These are phyloP conservation scores for Fusarium decemcellulare DNA, from an alignment of 2,329 filamentous ascomycete genomes.

Conservation along the genomic window DNA sequence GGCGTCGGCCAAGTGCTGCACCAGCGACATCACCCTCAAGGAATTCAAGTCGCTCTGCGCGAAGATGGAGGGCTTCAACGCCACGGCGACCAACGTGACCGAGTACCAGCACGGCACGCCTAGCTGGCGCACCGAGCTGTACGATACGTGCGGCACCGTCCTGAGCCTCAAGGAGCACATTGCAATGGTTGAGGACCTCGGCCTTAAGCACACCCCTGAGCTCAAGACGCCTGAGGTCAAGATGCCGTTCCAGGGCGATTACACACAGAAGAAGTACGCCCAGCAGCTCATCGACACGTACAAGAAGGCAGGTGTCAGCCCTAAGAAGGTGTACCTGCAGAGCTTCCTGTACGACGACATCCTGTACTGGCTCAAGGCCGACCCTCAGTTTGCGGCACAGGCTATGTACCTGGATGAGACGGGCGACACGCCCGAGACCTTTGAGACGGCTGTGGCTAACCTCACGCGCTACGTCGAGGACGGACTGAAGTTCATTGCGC, in stretches of 20 bases:
- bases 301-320: slow-evolving; percentile 64
- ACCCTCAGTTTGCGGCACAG: slow-evolving; percentile 72
- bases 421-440: slow-evolving; percentile 66
- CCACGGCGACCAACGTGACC: slow-evolving; percentile 68
- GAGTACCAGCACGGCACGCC: slow-evolving; percentile 73
- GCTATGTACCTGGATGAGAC: slow-evolving; percentile 76
- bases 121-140: slow-evolving; percentile 75
- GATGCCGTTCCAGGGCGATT: slow-evolving; percentile 77
- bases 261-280: slow-evolving; percentile 75
- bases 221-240: slow-evolving; percentile 76
- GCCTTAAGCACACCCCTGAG: slow-evolving; percentile 76
- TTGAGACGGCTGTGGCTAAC: slow-evolving; percentile 68
- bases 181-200: slow-evolving; percentile 68
- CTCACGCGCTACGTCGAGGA: slow-evolving; percentile 68
- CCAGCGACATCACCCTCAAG: slow-evolving; percentile 76
- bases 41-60: slow-evolving; percentile 79
- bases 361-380: slow-evolving; percentile 75
- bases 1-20: slow-evolving; percentile 78
- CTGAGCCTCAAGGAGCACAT: slow-evolving; percentile 75
- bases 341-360: slow-evolving; percentile 76
- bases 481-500: slow-evolving; percentile 74
- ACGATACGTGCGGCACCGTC: slow-evolving; percentile 74
- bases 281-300: slow-evolving; percentile 77
- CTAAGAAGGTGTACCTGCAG: slow-evolving; percentile 72
- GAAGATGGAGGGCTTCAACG: slow-evolving; percentile 78